These are phyloP conservation scores for Suillus variegatus DNA, from an alignment of 768 basidiomycete genomes.

Conservation along the genomic window DNA sequence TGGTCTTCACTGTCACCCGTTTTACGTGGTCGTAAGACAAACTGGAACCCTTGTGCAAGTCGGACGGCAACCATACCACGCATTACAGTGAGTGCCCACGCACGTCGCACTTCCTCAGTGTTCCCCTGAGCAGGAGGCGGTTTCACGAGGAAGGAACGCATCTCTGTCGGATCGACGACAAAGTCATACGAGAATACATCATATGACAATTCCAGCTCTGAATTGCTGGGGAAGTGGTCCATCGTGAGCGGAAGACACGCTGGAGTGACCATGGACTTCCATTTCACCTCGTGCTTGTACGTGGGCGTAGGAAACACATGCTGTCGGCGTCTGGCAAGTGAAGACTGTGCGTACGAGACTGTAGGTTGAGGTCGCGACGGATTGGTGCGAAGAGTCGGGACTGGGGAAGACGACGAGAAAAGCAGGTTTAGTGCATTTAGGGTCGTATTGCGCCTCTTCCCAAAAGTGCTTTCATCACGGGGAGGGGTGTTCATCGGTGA, in stretches of 20 bases:
- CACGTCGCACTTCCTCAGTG: conserved; percentile 59
- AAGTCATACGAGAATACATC: conserved; percentile 88
- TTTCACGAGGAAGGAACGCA: conserved; percentile 84
- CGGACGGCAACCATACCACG: conserved; percentile 92
- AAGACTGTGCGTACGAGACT: conserved; percentile 63
- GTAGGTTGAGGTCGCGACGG: conserved; percentile 64
- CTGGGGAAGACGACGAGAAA: conserved; percentile 49
- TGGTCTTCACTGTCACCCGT: conserved; percentile 31
- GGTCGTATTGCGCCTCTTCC: conserved; percentile 54
- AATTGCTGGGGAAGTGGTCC: conserved; percentile 78
- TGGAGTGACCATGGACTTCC: conserved; percentile 85
- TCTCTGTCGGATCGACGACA: conserved; percentile 80
- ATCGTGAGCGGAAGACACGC: conserved; percentile 88
- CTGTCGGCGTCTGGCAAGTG: conserved; percentile 88
- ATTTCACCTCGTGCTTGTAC: conserved; percentile 88
- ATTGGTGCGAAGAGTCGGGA: conserved; percentile 49
- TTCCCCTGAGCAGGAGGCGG: conserved; percentile 51
- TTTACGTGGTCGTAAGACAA: conserved; percentile 60
- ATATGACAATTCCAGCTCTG: conserved; percentile 76
- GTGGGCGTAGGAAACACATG: conserved; percentile 75
- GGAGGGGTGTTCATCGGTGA: conserved; percentile 74
- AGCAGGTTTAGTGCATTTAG: conserved; percentile 38
- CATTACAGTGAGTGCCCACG: conserved; percentile 83
- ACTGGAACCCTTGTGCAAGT: conserved; percentile 93
- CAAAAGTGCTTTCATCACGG: conserved; percentile 57